Evolutionary conservation across 1,284 basidiomycete genomes (phyloP).

Genomic region (Meira nashicola): DNA sequence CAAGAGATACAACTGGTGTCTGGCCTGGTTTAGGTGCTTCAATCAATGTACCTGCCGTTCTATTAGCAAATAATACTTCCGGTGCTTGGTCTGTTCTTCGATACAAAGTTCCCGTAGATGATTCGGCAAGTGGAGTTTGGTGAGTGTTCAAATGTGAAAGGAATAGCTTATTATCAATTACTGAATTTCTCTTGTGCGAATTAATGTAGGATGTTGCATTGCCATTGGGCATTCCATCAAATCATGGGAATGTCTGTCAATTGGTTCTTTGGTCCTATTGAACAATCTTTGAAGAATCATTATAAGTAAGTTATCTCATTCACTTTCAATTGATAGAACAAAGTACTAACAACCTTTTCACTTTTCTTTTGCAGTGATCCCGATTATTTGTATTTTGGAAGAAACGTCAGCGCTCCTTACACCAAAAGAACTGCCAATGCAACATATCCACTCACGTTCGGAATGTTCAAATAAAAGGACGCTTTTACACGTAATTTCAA

Average conservation of each 20-base stretch:
- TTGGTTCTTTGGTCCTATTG: slow-evolving; percentile 20
- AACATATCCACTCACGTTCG: too few relatives aligned
- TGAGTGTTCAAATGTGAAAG: background rate
- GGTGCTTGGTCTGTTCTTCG: slow-evolving; percentile 31
- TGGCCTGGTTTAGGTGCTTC: slow-evolving; percentile 28
- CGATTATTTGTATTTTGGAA: background rate
- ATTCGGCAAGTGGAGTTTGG: slow-evolving; percentile 19
- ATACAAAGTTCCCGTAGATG: slow-evolving; percentile 20
- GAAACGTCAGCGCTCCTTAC: background rate
- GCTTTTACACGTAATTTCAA: too few relatives aligned
- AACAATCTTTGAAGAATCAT: slow-evolving; percentile 3
- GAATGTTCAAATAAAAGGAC: too few relatives aligned
- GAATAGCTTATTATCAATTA: background rate
- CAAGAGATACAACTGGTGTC: slow-evolving; percentile 30
- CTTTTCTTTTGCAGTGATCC: background rate
- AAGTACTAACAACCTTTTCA: background rate
- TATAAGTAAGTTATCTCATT: background rate
- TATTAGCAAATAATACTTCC: slow-evolving; percentile 15
- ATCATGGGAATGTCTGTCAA: slow-evolving; percentile 37
- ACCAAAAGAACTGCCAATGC: too few relatives aligned
- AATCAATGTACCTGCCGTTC: slow-evolving; percentile 13
- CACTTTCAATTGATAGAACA: too few relatives aligned
- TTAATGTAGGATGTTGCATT: slow-evolving; percentile 25
- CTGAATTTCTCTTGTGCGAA: background rate
- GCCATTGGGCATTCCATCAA: slow-evolving; percentile 28